Conservation (phyloP, 2,329 filamentous ascomycete species). For the Sarocladium kiliense region DNA sequence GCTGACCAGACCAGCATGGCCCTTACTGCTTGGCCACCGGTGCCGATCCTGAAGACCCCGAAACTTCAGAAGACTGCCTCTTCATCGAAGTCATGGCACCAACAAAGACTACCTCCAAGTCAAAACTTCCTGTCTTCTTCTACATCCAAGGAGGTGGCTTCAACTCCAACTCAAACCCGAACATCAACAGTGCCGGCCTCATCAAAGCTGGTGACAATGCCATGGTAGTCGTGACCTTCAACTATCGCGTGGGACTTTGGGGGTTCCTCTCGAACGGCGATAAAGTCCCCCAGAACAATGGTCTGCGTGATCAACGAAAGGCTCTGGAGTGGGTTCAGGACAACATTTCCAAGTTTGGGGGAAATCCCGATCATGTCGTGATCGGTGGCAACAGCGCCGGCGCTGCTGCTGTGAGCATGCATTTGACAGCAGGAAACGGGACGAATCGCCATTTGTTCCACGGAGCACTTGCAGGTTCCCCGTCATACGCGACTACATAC, state of each 20-base stretch:
- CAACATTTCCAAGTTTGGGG: conserved; percentile 63
- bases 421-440: conserved; percentile 53
- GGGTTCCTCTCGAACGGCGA: conserved; percentile 64
- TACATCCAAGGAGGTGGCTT: conserved; percentile 59
- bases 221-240: conserved; percentile 67
- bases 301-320: conserved; percentile 65
- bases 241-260: conserved; percentile 71
- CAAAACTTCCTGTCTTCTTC: conserved; percentile 58
- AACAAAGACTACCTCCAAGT: conserved; percentile 38
- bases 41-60: conserved; percentile 18
- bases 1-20: conserved; percentile 16
- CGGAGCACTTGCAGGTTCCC: conserved; percentile 43
- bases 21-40: conserved; percentile 26
- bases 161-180: conserved; percentile 39
- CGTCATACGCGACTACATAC: conserved; percentile 45
- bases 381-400: conserved; percentile 66
- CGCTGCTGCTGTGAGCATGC: conserved; percentile 58
- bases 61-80: conserved; percentile 60
- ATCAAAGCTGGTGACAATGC: conserved; percentile 48
- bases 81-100: conserved; percentile 63
- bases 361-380: conserved; percentile 62
- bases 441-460: conserved; percentile 44
- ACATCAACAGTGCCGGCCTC: conserved; percentile 58
- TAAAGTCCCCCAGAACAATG: conserved; percentile 57
- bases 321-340: conserved; percentile 65